Evolutionary conservation across 176 grass and related monocot genomes (phyloP).

Genomic region (Oropetium thomaeum): DNA sequence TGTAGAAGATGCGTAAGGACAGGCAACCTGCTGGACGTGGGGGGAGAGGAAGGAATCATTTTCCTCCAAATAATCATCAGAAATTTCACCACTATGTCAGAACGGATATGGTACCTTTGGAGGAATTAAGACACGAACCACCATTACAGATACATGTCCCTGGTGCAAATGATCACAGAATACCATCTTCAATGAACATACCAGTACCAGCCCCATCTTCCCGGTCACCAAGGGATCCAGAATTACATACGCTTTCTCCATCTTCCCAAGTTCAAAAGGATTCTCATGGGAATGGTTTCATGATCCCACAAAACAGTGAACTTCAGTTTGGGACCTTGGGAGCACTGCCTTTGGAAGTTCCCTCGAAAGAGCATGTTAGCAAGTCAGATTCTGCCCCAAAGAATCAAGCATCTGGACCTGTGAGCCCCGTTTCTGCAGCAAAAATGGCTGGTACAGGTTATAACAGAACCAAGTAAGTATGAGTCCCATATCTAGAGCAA

Average conservation of each 20-base stretch:
- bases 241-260: slow-evolving; percentile 26
- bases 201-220: slow-evolving; percentile 26
- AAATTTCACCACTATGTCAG: slow-evolving; percentile 31
- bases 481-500: not conserved
- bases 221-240: slow-evolving; percentile 33
- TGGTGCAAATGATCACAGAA: slow-evolving; percentile 40
- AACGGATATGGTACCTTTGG: slow-evolving; percentile 25
- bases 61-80: slow-evolving; percentile 38
- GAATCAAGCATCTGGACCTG: slow-evolving; percentile 28
- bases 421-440: slow-evolving; percentile 19
- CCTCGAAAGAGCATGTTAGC: slow-evolving; percentile 30
- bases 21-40: slow-evolving; percentile 37
- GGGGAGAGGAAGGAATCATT: slow-evolving; percentile 47
- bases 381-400: slow-evolving; percentile 31
- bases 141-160: slow-evolving; percentile 35
- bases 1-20: slow-evolving; percentile 55
- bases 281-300: slow-evolving; percentile 45
- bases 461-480: slow-evolving; percentile 42
- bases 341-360: slow-evolving; percentile 32
- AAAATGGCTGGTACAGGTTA: slow-evolving; percentile 27
- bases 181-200: slow-evolving; percentile 27
- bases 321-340: slow-evolving; percentile 52
- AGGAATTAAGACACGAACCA: slow-evolving; percentile 37
- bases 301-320: slow-evolving; percentile 38
- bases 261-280: slow-evolving; percentile 26